Evolutionary conservation across 306 rosid genomes (phyloP), one percentile per base, ranked within the genome.

Genomic region (Casuarina cunninghamiana): DNA sequence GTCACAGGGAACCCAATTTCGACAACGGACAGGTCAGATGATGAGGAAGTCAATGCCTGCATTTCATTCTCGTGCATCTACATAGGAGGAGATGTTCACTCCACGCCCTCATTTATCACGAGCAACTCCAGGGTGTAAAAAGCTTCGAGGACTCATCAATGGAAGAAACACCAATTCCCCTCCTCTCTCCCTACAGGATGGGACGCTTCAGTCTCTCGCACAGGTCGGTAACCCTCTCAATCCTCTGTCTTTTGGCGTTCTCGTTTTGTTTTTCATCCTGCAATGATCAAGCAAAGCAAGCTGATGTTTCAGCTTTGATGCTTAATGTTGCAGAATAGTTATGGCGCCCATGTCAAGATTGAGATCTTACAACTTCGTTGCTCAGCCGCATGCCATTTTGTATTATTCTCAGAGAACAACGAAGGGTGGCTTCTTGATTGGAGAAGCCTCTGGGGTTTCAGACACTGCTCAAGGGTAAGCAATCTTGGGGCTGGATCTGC

Each of bases 201-300:
- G 91, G 91, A 69, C 88, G 78, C 15, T 93, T 93, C 51, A 58
- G 79, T 73, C 89, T 93, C 54, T 91, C 97, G 9, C 98, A 91
- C 84, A 93, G 98, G 98, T 91, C 17, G 12, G 78, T 68, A 13
- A 3, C 41, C 21, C 35, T 12, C 32, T 26, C 32, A 26, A 15
- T 1, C 3, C 12, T 12, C 6, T 2, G 12, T 8, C 11, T 48
- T 10, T 10, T 48, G 9, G 51, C 13, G 51, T 48, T 48, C 51
- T 2, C 51, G 51, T 11, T 6, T 1, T 6, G n/a, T 19, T 3
- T 7, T 55, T 32, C 62, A 55, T 5, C 2, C 17, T 6, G 1
- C 7, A 54, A 5, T 21, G 8, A 17, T 57, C 37, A 57, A 57
- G 63, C 13, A 6, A 57, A 57, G 63, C 63, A 5, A 53, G 38